Evolutionary conservation across 2,329 filamentous ascomycete species (phyloP).

Genomic region (Botrytis tulipae): DNA sequence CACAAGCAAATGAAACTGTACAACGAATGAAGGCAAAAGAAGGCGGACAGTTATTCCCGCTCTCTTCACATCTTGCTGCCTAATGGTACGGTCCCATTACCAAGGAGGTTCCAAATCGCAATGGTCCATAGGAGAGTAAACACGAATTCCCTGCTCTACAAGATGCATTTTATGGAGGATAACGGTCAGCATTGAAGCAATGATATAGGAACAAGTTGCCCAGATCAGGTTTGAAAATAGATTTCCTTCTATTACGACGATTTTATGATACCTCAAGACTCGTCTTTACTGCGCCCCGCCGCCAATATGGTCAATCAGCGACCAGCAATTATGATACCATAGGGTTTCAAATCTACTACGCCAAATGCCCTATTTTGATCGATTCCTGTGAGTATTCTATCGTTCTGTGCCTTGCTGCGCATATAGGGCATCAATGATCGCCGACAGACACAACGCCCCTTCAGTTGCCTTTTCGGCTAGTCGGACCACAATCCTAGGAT

Average conservation of each 20-base stretch:
- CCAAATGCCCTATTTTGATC: background rate
- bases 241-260: conserved; percentile 6
- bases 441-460: conserved; percentile 5
- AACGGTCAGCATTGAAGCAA: conserved; percentile 3
- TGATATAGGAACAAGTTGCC: conserved; percentile 23
- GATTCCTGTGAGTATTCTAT: background rate
- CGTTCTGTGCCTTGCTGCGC: conserved; percentile 18
- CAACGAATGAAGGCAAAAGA: conserved; percentile 1
- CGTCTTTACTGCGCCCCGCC: background rate
- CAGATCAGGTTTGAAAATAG: conserved; percentile 8
- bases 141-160: background rate
- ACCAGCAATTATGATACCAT: background rate
- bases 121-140: background rate
- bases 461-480: conserved; percentile 15
- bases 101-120: background rate
- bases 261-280: background rate
- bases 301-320: background rate
- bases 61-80: conserved; percentile 7
- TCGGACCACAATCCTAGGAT: conserved; percentile 4
- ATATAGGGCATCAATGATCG: conserved; percentile 3
- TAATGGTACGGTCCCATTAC: conserved; percentile 2
- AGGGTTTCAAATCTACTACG: background rate
- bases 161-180: background rate
- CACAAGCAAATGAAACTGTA: background rate
- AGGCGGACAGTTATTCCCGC: background rate